A percentile compares a stretch with the other conserved stretches of the same genome.
phyloP scores from a whole-genome alignment of 331 rosid genomes.

The Acacia concinna region DNA sequence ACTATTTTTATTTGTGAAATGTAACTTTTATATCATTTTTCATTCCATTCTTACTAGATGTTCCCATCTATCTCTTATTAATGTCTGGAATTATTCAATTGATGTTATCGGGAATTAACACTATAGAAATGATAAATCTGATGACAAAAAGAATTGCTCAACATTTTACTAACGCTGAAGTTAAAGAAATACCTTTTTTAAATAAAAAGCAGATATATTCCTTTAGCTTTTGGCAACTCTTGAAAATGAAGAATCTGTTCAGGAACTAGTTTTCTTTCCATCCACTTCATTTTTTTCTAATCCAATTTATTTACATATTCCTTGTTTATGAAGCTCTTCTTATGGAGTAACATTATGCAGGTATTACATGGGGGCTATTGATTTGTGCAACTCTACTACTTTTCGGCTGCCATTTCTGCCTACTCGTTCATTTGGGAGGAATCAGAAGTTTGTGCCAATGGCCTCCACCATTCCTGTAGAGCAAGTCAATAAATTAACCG shows the following conservation, averaged over 20 bases:
- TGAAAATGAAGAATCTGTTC: not conserved
- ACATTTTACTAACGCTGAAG: not conserved
- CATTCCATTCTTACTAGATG: not conserved
- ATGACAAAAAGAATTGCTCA: not conserved
- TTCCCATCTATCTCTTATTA: not conserved
- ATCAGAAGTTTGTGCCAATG: slow-evolving; percentile 52
- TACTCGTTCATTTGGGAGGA: slow-evolving; percentile 37
- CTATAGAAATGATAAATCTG: not conserved
- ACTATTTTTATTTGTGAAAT: not conserved
- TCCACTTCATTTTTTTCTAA: not conserved
- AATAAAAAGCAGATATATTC: not conserved
- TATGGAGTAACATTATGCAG: slow-evolving; percentile 14
- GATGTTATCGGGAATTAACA: not conserved
- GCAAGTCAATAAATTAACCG: slow-evolving; percentile 52
- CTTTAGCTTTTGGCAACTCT: not conserved
- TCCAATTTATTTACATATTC: not conserved
- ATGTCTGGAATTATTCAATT: not conserved
- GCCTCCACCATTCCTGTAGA: slow-evolving; percentile 57
- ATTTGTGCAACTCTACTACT: slow-evolving; percentile 36
- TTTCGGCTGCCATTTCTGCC: slow-evolving; percentile 33
- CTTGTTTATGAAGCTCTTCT: not conserved
- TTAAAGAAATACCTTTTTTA: not conserved
- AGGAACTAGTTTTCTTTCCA: not conserved
- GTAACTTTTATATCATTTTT: not conserved
- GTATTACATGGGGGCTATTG: slow-evolving; percentile 61